Conservation (phyloP, 1,284 basidiomycete species). For the Gymnopus androsaceus region DNA sequence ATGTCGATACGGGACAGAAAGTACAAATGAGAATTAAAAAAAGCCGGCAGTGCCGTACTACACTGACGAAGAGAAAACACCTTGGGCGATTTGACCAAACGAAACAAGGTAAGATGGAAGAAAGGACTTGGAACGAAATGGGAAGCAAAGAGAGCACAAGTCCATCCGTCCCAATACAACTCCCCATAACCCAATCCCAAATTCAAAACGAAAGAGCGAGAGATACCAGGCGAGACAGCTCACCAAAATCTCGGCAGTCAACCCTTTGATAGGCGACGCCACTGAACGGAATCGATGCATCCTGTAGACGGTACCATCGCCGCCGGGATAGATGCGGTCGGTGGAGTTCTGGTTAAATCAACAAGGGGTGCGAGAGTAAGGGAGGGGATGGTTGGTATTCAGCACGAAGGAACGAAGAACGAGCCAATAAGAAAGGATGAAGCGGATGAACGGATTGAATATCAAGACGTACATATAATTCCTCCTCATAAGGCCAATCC, state of each 20-base stretch:
- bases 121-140: too few relatives aligned
- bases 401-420: neutral
- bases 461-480: conserved; percentile 53
- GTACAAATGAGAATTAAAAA: too few relatives aligned
- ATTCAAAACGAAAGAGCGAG: neutral
- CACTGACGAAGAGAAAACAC: too few relatives aligned
- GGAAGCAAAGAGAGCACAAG: too few relatives aligned
- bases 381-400: neutral
- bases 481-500: conserved; percentile 77
- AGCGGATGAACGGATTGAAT: too few relatives aligned
- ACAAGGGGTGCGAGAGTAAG: neutral
- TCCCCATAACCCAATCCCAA: too few relatives aligned
- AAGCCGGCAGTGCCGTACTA: too few relatives aligned
- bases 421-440: too few relatives aligned
- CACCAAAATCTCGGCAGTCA: conserved; percentile 82
- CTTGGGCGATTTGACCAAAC: too few relatives aligned
- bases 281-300: conserved; percentile 77
- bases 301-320: conserved; percentile 55
- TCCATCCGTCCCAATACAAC: too few relatives aligned
- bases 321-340: conserved; percentile 51
- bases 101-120: too few relatives aligned
- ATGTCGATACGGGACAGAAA: too few relatives aligned
- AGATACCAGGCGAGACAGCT: conserved; percentile 23
- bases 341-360: conserved; percentile 64
- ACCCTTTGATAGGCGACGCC: conserved; percentile 78